Percentiles rank a stretch among this genome's conserved stretches.
Conservation (phyloP, 2,329 filamentous ascomycete genomes). For the Furcasterigmium furcatum region DNA sequence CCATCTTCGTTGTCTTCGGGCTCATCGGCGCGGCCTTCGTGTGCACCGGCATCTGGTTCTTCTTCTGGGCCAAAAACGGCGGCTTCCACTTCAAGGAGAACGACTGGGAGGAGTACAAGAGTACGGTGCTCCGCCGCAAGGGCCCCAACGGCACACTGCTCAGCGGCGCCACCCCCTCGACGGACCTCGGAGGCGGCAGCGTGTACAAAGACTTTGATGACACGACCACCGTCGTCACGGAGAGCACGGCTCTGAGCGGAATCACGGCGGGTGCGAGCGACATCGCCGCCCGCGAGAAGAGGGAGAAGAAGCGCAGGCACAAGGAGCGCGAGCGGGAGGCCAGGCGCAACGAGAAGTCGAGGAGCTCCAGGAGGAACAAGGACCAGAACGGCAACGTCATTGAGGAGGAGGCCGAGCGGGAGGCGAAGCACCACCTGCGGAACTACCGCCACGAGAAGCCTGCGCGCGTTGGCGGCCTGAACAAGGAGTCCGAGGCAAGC, state of each 20-base stretch:
- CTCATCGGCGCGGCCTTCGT: slow-evolving; percentile 78
- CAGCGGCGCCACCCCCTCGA: slow-evolving; percentile 77
- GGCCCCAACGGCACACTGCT: slow-evolving; percentile 87
- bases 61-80: slow-evolving; percentile 96
- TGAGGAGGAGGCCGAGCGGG: slow-evolving; percentile 61
- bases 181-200: slow-evolving; percentile 82
- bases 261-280: slow-evolving; percentile 57
- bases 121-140: slow-evolving; percentile 83
- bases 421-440: slow-evolving; percentile 66
- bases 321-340: slow-evolving; percentile 34
- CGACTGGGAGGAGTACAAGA: slow-evolving; percentile 99
- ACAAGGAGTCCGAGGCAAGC: slow-evolving; percentile 75
- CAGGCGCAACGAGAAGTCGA: slow-evolving; percentile 24
- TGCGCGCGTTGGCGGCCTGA: slow-evolving; percentile 85
- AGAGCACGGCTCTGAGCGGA: slow-evolving; percentile 44
- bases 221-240: slow-evolving; percentile 41
- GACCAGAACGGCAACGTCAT: slow-evolving; percentile 48
- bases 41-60: slow-evolving; percentile 84
- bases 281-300: slow-evolving; percentile 50
- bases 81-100: slow-evolving; percentile 81
- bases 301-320: slow-evolving; percentile 49
- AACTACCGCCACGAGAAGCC: slow-evolving; percentile 84
- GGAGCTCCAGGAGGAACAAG: slow-evolving; percentile 16
- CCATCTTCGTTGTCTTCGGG: slow-evolving; percentile 82
- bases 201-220: slow-evolving; percentile 71